Percentiles rank a stretch among this genome's conserved stretches.
These are phyloP conservation scores for Melanomma pulvis-pyrius DNA, from an alignment of 495 filamentous ascomycete species.

Conservation along the genomic window DNA sequence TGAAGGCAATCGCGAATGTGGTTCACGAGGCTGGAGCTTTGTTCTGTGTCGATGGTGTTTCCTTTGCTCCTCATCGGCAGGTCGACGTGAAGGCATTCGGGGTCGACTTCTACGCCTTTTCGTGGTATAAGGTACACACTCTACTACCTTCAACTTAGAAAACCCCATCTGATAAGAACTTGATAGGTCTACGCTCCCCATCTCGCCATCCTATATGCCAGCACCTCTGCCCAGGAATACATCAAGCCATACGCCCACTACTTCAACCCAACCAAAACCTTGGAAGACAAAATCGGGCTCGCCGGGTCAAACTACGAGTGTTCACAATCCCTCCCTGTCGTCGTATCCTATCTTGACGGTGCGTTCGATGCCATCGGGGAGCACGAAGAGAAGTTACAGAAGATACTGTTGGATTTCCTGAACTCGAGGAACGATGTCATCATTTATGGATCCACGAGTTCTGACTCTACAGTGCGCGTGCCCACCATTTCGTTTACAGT, in stretches of 20 bases:
- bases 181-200: conserved; percentile 69
- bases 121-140: conserved; percentile 66
- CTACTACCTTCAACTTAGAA: not conserved
- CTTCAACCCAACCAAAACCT: conserved; percentile 62
- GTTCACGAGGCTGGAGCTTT: conserved; percentile 57
- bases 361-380: conserved; percentile 55
- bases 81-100: conserved; percentile 67
- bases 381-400: conserved; percentile 65
- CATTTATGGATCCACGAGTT: conserved; percentile 58
- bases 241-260: conserved; percentile 64
- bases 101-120: conserved; percentile 75
- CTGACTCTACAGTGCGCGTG: conserved; percentile 54
- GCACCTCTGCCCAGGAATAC: conserved; percentile 50
- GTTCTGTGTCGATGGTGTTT: conserved; percentile 64
- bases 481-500: conserved; percentile 70
- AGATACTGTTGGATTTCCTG: conserved; percentile 60
- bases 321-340: conserved; percentile 58
- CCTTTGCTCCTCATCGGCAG: conserved; percentile 68
- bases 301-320: conserved; percentile 70
- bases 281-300: conserved; percentile 67
- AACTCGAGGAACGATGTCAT: conserved; percentile 51
- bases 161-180: not conserved
- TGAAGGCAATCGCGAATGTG: conserved; percentile 56
- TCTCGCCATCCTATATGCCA: conserved; percentile 67
- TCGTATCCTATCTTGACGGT: conserved; percentile 59